A percentile compares a stretch with the other conserved stretches of the same genome.
Conservation (phyloP, 805 yeast species). For the Candida schatavii region DNA sequence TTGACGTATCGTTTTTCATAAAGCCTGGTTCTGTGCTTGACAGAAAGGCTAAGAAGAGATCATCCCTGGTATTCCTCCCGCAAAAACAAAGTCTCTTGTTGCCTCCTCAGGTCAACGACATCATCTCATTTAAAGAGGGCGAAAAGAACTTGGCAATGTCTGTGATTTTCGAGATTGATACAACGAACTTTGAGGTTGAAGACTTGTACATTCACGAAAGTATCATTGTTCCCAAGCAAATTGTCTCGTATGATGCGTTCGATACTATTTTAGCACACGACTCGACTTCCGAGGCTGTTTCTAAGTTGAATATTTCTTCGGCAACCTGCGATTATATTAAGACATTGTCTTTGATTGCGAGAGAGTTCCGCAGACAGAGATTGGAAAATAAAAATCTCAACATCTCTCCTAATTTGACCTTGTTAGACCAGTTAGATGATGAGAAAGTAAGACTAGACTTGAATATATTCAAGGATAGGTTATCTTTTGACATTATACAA, state of each 20-base stretch:
- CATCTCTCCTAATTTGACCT: conserved; percentile 52
- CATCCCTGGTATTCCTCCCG: conserved; percentile 83
- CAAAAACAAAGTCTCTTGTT: conserved; percentile 67
- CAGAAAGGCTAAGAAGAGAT: conserved; percentile 85
- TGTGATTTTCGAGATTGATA: conserved; percentile 76
- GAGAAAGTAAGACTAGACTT: conserved; percentile 70
- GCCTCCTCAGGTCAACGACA: conserved; percentile 61
- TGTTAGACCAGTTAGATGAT: conserved; percentile 81
- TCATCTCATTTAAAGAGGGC: conserved; percentile 59
- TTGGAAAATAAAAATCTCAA: conserved; percentile 48
- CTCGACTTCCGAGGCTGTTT: conserved; percentile 5
- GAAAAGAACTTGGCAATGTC: conserved; percentile 66
- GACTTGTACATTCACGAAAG: conserved; percentile 78
- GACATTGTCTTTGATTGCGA: conserved; percentile 61
- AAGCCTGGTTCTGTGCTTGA: conserved; percentile 76
- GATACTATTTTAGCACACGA: conserved; percentile 45
- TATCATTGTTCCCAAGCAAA: conserved; percentile 59
- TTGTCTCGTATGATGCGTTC: conserved; percentile 52
- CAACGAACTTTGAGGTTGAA: conserved; percentile 65
- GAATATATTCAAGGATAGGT: conserved; percentile 65
- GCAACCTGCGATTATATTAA: conserved; percentile 65
- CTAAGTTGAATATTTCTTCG: conserved; percentile 34
- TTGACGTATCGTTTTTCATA: conserved; percentile 73
- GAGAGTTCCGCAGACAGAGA: conserved; percentile 69
- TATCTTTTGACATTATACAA: conserved; percentile 56